Percentiles rank a stretch among this genome's conserved stretches.
These are phyloP conservation scores for Globisporangium barbulae DNA, from an alignment of 352 stramenopile genomes.

Conservation along the genomic window DNA sequence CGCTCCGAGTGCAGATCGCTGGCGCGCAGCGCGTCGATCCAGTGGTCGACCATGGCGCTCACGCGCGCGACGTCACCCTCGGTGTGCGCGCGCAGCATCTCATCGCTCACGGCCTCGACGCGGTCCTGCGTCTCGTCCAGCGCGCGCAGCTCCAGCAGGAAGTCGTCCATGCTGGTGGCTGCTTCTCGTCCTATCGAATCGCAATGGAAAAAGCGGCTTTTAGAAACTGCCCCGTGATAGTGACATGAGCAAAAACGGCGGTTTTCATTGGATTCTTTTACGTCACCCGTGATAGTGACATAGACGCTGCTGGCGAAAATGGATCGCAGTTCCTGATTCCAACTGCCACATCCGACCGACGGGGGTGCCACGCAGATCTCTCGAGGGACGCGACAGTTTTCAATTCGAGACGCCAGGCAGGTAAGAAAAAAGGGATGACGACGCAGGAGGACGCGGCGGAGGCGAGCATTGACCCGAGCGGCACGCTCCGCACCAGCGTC, in stretches of 20 bases:
- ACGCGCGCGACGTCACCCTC: conserved; percentile 26
- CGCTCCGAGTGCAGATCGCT: conserved; percentile 81
- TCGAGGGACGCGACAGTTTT: not conserved
- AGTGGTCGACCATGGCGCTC: conserved; percentile 56
- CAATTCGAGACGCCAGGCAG: not conserved
- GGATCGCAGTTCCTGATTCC: conserved; percentile 3
- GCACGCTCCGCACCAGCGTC: conserved; percentile 61
- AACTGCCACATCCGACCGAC: conserved; percentile 7
- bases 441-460: conserved; percentile 45
- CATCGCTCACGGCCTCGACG: conserved; percentile 75
- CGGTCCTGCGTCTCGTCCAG: conserved; percentile 83
- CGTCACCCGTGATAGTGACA: conserved; percentile 1
- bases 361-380: not conserved
- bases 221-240: not conserved
- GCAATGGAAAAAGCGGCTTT: not conserved
- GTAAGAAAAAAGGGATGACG: conserved; percentile 20
- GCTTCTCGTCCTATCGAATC: not conserved
- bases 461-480: conserved; percentile 63
- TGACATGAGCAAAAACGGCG: not conserved
- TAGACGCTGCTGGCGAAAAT: not conserved
- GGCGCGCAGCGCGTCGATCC: conserved; percentile 58
- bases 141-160: conserved; percentile 67
- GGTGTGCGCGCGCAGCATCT: conserved; percentile 54
- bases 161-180: conserved; percentile 54
- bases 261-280: not conserved